Conservation (phyloP, 2,329 filamentous ascomycete genomes). For the Didymella exigua region DNA sequence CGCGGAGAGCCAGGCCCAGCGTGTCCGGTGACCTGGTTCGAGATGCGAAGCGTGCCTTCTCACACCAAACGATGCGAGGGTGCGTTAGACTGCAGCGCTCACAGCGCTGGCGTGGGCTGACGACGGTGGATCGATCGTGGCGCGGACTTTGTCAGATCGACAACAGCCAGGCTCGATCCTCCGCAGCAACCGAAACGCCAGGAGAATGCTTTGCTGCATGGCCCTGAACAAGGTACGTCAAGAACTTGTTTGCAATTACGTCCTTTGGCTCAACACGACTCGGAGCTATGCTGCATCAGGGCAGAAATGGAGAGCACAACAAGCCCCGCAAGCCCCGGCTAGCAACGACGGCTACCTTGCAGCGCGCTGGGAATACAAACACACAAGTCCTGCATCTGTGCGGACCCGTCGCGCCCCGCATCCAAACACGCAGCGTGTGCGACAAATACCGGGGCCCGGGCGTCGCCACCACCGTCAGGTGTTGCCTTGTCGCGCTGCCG, state of each 20-base stretch:
- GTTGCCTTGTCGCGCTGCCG: conserved; percentile 5
- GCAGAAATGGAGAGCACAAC: conserved; percentile 15
- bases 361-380: conserved; percentile 24
- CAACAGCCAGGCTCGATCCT: not conserved
- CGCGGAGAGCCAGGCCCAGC: conserved; percentile 20
- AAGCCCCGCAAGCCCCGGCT: conserved; percentile 6
- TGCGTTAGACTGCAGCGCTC: conserved; percentile 19
- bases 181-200: not conserved
- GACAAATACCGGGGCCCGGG: conserved; percentile 15
- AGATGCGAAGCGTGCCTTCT: conserved; percentile 23
- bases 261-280: not conserved
- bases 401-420: conserved; percentile 26
- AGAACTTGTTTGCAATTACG: not conserved
- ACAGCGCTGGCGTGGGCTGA: conserved; percentile 7
- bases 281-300: conserved; percentile 5
- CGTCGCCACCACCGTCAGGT: conserved; percentile 12
- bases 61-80: conserved; percentile 23
- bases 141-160: not conserved
- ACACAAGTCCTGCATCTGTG: conserved; percentile 21
- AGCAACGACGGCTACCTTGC: conserved; percentile 27
- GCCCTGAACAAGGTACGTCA: not conserved
- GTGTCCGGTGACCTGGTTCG: conserved; percentile 31
- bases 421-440: conserved; percentile 30
- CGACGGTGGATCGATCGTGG: conserved; percentile 6
- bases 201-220: not conserved